Conservation (phyloP, 192 early-diverging fungal species). For the Entrophospora sp. region DNA sequence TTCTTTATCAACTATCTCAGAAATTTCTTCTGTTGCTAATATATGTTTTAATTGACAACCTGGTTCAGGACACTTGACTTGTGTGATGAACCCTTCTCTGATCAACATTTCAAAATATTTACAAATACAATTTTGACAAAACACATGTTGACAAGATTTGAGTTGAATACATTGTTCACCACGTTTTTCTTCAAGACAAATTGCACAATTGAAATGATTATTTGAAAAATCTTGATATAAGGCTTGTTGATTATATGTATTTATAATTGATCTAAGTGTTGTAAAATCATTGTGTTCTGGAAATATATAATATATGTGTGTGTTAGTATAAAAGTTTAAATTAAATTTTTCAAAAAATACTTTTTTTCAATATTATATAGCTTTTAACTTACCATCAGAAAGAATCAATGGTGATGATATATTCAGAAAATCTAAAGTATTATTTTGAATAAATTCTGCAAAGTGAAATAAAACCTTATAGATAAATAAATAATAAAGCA, state of each 20-base stretch:
- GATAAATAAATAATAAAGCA: not conserved
- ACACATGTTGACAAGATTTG: constrained; percentile 21
- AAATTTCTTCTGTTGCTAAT: constrained; percentile 13
- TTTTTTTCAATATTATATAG: not conserved
- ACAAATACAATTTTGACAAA: constrained; percentile 21
- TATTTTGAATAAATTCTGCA: constrained; percentile 14
- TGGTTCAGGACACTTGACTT: constrained; percentile 26
- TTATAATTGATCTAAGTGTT: constrained; percentile 9
- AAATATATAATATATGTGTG: not conserved
- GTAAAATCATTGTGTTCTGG: not conserved
- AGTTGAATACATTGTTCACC: constrained; percentile 21
- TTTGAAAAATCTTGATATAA: constrained; percentile 5
- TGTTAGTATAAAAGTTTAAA: not conserved
- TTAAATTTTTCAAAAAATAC: not conserved
- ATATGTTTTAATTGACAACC: constrained; percentile 13
- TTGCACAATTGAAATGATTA: constrained; percentile 22
- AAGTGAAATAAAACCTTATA: constrained; percentile 4
- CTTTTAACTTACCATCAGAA: constrained; percentile 3
- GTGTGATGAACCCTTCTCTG: constrained; percentile 20
- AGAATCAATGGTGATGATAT: constrained; percentile 2
- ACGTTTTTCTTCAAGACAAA: constrained; percentile 26
- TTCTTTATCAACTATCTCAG: constrained; percentile 21
- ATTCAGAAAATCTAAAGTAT: constrained; percentile 5
- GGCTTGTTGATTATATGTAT: constrained; percentile 10
- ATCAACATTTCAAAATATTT: constrained; percentile 27